A percentile compares a stretch with the other conserved stretches of the same genome.
phyloP scores from a whole-genome alignment of 805 yeast genomes.

The Scheffersomyces coipomensis region DNA sequence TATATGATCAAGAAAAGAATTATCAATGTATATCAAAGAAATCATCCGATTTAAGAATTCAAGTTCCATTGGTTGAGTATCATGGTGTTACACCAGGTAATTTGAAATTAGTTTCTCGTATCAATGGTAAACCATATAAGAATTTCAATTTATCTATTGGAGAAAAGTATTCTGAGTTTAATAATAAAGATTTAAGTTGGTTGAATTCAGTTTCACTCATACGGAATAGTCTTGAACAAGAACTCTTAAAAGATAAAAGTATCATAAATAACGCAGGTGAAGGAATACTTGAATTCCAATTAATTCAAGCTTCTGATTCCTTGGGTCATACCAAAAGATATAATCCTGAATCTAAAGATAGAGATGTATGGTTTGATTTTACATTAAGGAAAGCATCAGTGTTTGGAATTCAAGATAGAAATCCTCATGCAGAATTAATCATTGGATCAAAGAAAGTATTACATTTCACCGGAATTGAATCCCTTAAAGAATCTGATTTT shows the following conservation, averaged over 20 bases:
- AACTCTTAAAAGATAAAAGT: conserved; percentile 25
- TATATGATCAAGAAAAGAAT: conserved; percentile 14
- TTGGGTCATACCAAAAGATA: conserved; percentile 31
- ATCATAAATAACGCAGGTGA: conserved; percentile 13
- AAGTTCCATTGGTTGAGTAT: conserved; percentile 49
- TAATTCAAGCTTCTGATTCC: conserved; percentile 29
- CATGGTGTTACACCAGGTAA: conserved; percentile 73
- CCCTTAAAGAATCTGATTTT: conserved; percentile 34
- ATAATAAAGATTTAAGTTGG: conserved; percentile 36
- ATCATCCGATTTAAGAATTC: conserved; percentile 23
- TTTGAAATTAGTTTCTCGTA: conserved; percentile 21
- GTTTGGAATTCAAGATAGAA: conserved; percentile 15
- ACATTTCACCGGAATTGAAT: conserved; percentile 4
- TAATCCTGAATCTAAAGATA: conserved; percentile 36
- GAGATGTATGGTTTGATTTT: conserved; percentile 30
- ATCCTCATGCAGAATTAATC: conserved; percentile 3
- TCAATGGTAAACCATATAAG: conserved; percentile 22
- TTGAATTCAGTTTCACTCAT: conserved; percentile 18
- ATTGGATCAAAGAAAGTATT: conserved; percentile 9
- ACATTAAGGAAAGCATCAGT: conserved; percentile 24
- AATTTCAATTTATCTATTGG: conserved; percentile 22
- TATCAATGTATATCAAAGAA: conserved; percentile 58
- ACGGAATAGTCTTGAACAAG: conserved; percentile 35
- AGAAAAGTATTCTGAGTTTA: conserved; percentile 5
- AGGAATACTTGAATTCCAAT: conserved; percentile 26